These are phyloP conservation scores for Russula griseocarnosa DNA, from an alignment of 768 basidiomycete genomes.

Conservation along the genomic window DNA sequence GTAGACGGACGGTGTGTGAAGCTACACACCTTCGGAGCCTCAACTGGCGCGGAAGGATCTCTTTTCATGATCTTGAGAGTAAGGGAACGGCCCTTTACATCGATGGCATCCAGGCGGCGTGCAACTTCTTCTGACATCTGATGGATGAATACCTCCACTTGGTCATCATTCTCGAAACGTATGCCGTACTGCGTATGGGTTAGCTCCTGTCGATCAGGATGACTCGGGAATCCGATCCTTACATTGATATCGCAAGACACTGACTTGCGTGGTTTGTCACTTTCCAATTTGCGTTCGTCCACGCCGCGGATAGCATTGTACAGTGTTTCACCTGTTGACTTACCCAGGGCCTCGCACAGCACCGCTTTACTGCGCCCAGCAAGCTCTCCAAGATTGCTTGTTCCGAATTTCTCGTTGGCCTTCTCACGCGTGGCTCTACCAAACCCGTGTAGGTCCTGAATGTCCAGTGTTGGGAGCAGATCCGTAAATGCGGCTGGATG, in stretches of 20 bases:
- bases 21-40: conserved; percentile 75
- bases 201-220: conserved; percentile 18
- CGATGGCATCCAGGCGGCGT: conserved; percentile 60
- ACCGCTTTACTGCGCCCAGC: conserved; percentile 55
- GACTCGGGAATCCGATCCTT: conserved; percentile 35
- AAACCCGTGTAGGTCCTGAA: conserved; percentile 84
- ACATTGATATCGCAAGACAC: conserved; percentile 96
- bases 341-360: conserved; percentile 73
- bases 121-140: conserved; percentile 78
- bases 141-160: conserved; percentile 74
- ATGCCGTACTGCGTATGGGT: conserved; percentile 80
- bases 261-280: conserved; percentile 81
- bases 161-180: conserved; percentile 76
- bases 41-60: conserved; percentile 78
- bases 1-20: not conserved
- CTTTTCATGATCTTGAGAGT: conserved; percentile 89
- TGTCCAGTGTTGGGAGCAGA: conserved; percentile 63
- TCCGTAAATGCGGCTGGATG: conserved; percentile 46
- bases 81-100: conserved; percentile 67
- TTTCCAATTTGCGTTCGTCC: conserved; percentile 75
- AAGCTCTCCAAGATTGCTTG: conserved; percentile 65
- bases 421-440: conserved; percentile 74
- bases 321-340: conserved; percentile 75
- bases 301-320: conserved; percentile 81
- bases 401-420: conserved; percentile 73